Evolutionary conservation across 352 stramenopile species (phyloP), one percentile per base, ranked within the genome.

Genomic region (Plasmopara halstedii): DNA sequence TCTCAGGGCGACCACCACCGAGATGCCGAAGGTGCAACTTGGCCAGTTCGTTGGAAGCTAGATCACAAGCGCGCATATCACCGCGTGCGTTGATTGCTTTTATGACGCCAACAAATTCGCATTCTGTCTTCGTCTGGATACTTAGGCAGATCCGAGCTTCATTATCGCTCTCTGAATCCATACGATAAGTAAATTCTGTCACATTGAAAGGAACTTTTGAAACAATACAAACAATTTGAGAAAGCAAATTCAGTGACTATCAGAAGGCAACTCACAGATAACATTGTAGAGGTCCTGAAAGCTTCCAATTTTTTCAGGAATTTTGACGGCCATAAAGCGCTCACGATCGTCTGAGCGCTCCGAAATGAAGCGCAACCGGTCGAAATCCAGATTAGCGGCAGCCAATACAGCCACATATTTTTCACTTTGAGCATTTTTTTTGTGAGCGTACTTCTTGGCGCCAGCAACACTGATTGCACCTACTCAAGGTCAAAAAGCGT

Each of bases 371-470:
- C 95, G 83, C n/a, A 99, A 76, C 14, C 96, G 87, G 65, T 98
- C 94, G 73, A 99, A 99, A 72, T 99, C 95, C 95, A 99, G 98
- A 67, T 99, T 99, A n/a, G 96, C 96, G 8, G 95, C 96, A 7
- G 91, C 97, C 34, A 97, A 83, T 37, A 99, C 88, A 6, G 91
- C 94, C 10, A 98, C 92, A 43, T 98, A 90, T 34, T 84, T 97
- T 46, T 88, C 73, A 33, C 87, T 70, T 25, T 57, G 40, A 2
- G 58, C 54, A 19, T 72, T 58, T 25, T 58, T 58, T 11, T 66
- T 33, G 13, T 54, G 66, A 22, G 94, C 82, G 66, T 98, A 98
- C 41, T 98, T 98, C 58, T 97, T 97, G 47, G 90, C 80, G 21
- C 95, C 96, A 22, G 96, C 96, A 32, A 99, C 90, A 50, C 85